Base-by-base conservation (phyloP, 2,329 filamentous ascomycete genomes). In the Ophiobolus disseminans region DNA sequence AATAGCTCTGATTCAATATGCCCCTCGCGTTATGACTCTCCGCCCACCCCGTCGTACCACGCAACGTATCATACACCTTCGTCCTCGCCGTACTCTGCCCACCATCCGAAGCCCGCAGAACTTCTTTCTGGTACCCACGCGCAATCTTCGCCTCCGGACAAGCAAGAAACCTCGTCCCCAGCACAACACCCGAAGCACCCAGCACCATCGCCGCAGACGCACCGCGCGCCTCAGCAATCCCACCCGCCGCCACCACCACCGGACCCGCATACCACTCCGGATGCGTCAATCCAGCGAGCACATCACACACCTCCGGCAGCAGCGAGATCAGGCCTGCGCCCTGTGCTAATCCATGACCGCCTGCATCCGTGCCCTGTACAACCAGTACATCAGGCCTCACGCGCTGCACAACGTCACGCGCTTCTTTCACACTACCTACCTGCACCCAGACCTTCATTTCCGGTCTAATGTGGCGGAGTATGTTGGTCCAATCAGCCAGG, bases 91-190 rank as follows among this genome's bases (percentile, higher is more conserved):
- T 84, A n/a, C 56, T 75, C 36, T 76, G 68, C 0, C 81, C 81
- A 1, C 82, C 82, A 63, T 84, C 81, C 1, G 42, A 65, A 3
- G 77, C 75, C 0, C 68, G 51, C 1, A 84, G 23, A 0, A 84
- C 68, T 13, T 77, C 78, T 13, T 76, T 61, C 48, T 69, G 68
- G 55, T 83, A 83, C 0, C 79, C 80, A 9, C 72, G 62, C 3
- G 74, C 64, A 6, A 81, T 74, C 22, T 69, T 65, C 1, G 79
- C 77, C 61, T 84, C 81, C 0, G 66, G 65, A 1, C 70, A 59
- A 1, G 83, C 84, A 0, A 89, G 76, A 47, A 87, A 85, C 6
- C 85, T 77, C 0, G 86, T 89, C 0, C 87, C 87, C 75, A 89
- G 77, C 0, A 78, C 82, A 0, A 80, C 76, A 0, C 82, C 86